These are phyloP conservation scores for Colletotrichum sansevieriae DNA, from an alignment of 2,329 filamentous ascomycete species.

Conservation along the genomic window DNA sequence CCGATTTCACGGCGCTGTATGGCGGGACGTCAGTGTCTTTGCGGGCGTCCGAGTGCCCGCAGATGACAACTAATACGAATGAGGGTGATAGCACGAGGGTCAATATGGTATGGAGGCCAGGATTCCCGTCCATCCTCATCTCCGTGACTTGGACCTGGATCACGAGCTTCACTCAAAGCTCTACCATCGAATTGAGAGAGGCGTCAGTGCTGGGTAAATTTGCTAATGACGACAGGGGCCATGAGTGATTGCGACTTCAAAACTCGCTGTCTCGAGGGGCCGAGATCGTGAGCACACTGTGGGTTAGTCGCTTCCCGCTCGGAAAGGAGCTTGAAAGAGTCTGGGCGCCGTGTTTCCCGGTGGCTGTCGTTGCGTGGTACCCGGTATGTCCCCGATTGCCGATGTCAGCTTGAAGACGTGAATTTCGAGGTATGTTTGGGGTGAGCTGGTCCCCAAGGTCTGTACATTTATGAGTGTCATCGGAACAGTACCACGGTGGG, in stretches of 20 bases:
- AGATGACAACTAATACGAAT: conserved; percentile 21
- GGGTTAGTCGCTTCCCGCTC: conserved; percentile 10
- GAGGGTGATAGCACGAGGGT: not conserved
- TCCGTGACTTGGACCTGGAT: conserved; percentile 9
- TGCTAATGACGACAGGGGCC: conserved; percentile 6
- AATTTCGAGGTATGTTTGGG: conserved; percentile 10
- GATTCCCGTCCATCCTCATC: conserved; percentile 5
- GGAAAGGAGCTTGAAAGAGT: conserved; percentile 5
- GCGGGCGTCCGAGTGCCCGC: conserved; percentile 17
- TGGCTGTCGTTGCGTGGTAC: not conserved
- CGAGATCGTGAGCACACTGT: not conserved
- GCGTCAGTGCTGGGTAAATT: not conserved
- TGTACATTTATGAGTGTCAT: not conserved
- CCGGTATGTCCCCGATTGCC: not conserved
- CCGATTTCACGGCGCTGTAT: not conserved
- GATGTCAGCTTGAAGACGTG: not conserved
- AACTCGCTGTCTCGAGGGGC: not conserved
- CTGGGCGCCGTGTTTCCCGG: not conserved
- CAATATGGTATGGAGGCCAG: not conserved
- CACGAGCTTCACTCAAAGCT: not conserved
- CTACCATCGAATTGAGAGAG: not conserved
- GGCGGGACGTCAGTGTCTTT: conserved; percentile 25
- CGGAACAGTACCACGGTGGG: not conserved
- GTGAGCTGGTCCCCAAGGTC: not conserved
- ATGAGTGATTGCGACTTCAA: conserved; percentile 2